Conservation (phyloP, 345 rosid species). For the Kandelia obovata region DNA sequence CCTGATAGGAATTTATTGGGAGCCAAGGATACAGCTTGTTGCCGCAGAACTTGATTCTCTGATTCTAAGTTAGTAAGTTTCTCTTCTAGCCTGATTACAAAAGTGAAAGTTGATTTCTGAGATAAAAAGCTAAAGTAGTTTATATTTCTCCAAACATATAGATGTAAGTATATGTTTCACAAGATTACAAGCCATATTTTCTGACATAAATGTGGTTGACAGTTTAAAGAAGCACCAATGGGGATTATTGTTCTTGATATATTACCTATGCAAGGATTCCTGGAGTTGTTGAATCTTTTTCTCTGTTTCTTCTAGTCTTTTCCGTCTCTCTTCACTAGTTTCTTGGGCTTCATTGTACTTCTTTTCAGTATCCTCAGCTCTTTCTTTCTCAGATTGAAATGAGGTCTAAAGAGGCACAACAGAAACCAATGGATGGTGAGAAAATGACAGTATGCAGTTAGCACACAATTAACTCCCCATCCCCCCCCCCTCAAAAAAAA, state of each 20-base stretch:
- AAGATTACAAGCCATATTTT: background rate
- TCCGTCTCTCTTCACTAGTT: slow-evolving; percentile 46
- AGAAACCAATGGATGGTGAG: slow-evolving; percentile 11
- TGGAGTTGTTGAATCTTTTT: slow-evolving; percentile 68
- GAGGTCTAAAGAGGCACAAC: slow-evolving; percentile 37
- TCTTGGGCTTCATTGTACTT: slow-evolving; percentile 53
- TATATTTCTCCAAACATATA: slow-evolving; percentile 5
- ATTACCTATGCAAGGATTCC: slow-evolving; percentile 69
- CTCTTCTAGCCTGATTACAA: slow-evolving; percentile 74
- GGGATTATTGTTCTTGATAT: background rate
- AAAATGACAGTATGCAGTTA: background rate
- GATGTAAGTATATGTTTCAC: background rate
- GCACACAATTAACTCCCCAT: background rate
- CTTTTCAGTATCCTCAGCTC: slow-evolving; percentile 55
- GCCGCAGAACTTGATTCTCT: slow-evolving; percentile 85
- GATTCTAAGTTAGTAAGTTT: slow-evolving; percentile 76
- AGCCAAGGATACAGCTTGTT: slow-evolving; percentile 91
- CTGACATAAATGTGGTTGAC: background rate
- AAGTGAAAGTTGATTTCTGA: slow-evolving; percentile 10
- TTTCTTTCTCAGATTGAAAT: slow-evolving; percentile 59
- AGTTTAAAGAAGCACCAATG: background rate
- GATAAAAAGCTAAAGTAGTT: slow-evolving; percentile 6
- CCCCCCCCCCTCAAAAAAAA: no score
- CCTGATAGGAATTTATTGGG: slow-evolving; percentile 92
- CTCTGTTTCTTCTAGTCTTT: slow-evolving; percentile 70